phyloP scores from a whole-genome alignment of 2,329 filamentous ascomycete genomes.

The Cladosporium cucumerinum region DNA sequence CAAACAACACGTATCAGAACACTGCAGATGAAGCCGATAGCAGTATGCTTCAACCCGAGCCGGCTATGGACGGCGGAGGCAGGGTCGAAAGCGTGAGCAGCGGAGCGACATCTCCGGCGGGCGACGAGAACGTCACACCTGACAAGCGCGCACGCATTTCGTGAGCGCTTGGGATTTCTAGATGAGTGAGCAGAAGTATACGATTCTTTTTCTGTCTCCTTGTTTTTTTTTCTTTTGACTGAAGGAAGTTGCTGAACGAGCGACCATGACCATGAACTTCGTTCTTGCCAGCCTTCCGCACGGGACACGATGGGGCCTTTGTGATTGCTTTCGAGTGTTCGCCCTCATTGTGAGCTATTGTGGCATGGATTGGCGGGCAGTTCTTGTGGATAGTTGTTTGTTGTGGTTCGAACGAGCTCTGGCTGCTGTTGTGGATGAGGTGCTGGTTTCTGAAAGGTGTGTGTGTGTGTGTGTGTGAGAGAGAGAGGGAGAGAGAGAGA shows the following conservation, averaged over 20 bases:
- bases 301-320: not conserved
- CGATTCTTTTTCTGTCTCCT: not conserved
- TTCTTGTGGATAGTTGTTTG: not conserved
- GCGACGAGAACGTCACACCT: conserved; percentile 24
- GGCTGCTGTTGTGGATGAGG: not conserved
- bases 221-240: not conserved
- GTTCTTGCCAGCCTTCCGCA: not conserved
- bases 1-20: not conserved
- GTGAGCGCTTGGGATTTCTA: not conserved
- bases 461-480: too few relatives aligned
- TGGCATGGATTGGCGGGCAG: not conserved
- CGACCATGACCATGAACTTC: not conserved
- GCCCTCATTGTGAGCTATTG: not conserved
- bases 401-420: not conserved
- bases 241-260: not conserved
- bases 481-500: too few relatives aligned
- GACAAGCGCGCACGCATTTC: conserved; percentile 25
- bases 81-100: conserved; percentile 43
- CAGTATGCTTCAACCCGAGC: conserved; percentile 11
- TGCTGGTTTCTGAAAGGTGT: not conserved
- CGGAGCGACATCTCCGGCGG: conserved; percentile 36
- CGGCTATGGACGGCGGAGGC: conserved; percentile 23
- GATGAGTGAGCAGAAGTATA: not conserved
- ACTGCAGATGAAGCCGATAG: not conserved
- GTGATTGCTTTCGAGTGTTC: not conserved